Evolutionary conservation across 139 green algal genomes (phyloP), one percentile per base, ranked within the genome.

Genomic region (Closterium sp.): DNA sequence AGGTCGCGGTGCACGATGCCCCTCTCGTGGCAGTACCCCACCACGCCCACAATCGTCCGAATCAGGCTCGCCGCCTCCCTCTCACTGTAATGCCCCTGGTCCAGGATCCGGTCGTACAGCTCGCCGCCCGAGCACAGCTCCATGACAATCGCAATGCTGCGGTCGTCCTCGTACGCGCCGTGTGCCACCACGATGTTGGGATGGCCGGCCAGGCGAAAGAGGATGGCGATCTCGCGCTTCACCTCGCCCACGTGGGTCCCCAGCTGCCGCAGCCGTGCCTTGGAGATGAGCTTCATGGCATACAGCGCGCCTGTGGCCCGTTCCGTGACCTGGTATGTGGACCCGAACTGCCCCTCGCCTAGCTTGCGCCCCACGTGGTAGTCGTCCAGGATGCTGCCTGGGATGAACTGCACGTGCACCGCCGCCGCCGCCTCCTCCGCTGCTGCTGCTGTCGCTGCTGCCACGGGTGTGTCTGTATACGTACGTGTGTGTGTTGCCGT

Each of bases 241-340:
- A 90, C 31, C 16, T 64, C 86, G 31, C 64, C 86, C 8, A 34
- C 10, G 25, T 90, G 84, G 9, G 12, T 36, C 12, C 84, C 84
- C 35, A 33, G 9, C 84, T 88, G 84, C 16, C 12, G 94, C n/a
- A 99, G 94, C 93, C 98, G 98, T 84, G 95, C 94, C 95, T 99
- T 99, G 84, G 94, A 95, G 93, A 99, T 98, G 64, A 96, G 95
- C 92, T 99, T 99, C 95, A 96, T 97, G 21, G 97, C 97, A 32
- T 94, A 96, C 43, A 94, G 32, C 43, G 96, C 38, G 19, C 95
- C 95, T 16, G 89, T 86, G 8, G 64, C 8, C 89, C 23, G 8
- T 5, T 34, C 28, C 66, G 19, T 9, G 66, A 21, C 34, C 89
- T 31, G 9, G 6, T 87, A 66, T 5, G 35, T 66, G 33, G 33